Evolutionary conservation across 164 flowering plant genomes (phyloP).

Genomic region (Liquidambar formosana): DNA sequence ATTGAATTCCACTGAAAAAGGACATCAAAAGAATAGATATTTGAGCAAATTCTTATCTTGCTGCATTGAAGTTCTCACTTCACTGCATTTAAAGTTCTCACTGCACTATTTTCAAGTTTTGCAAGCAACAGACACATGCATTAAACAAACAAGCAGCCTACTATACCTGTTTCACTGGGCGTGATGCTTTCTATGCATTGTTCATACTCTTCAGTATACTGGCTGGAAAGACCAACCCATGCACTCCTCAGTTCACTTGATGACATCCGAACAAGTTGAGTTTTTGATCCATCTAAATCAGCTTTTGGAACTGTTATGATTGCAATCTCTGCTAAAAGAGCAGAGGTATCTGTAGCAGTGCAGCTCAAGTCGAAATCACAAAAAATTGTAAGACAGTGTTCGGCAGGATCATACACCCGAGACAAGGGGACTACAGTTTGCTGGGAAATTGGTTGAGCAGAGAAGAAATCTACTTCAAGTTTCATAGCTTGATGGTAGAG

Average conservation of each 20-base stretch:
- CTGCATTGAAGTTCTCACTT: not conserved
- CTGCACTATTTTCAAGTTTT: no score
- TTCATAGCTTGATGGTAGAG: conserved; percentile 90
- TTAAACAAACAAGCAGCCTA: not conserved
- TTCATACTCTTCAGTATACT: conserved; percentile 90
- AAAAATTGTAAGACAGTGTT: conserved; percentile 59
- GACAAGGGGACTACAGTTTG: conserved; percentile 64
- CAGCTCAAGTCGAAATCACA: conserved; percentile 98
- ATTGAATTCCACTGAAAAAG: conserved; percentile 56
- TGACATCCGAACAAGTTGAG: conserved; percentile 54
- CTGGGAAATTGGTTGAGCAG: conserved; percentile 71
- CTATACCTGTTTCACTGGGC: conserved; percentile 54
- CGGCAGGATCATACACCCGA: conserved; percentile 49
- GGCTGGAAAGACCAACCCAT: conserved; percentile 73
- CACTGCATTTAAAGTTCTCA: no score
- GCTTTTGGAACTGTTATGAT: conserved; percentile 79
- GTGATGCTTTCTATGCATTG: conserved; percentile 77
- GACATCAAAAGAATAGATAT: not conserved
- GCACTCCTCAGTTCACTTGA: conserved; percentile 73
- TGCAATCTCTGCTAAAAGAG: conserved; percentile 94
- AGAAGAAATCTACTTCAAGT: conserved; percentile 79
- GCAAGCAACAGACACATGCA: no score
- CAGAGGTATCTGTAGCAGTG: conserved; percentile 89
- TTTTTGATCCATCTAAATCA: conserved; percentile 47
- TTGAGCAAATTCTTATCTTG: not conserved